A percentile compares a stretch with the other conserved stretches of the same genome.
phyloP scores from a whole-genome alignment of 2,329 filamentous ascomycete species.

The Botrytis byssoidea region DNA sequence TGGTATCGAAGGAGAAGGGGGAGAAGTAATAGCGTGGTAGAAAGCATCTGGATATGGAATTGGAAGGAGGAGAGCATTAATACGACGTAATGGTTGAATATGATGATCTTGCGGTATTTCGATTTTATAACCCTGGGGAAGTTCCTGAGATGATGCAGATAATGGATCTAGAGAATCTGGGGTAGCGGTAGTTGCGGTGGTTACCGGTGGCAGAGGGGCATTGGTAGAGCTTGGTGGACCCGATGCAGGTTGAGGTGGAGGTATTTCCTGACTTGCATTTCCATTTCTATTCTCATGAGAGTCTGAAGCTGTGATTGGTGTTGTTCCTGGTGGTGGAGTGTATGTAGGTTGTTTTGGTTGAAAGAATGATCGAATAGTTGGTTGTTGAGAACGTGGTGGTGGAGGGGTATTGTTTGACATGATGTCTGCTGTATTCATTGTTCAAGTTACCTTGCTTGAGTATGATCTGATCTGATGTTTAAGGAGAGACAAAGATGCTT shows the following conservation, averaged over 20 bases:
- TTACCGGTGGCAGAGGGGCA: slow-evolving; percentile 19
- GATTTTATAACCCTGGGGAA: slow-evolving; percentile 50
- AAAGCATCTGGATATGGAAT: slow-evolving; percentile 64
- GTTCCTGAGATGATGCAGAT: slow-evolving; percentile 27
- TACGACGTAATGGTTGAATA: slow-evolving; percentile 58
- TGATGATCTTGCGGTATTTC: slow-evolving; percentile 51
- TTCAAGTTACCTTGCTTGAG: background rate
- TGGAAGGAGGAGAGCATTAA: slow-evolving; percentile 63
- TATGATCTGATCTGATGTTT: background rate
- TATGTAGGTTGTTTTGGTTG: slow-evolving; percentile 49
- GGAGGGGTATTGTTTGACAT: slow-evolving; percentile 19
- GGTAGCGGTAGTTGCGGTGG: slow-evolving; percentile 22
- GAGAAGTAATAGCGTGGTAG: slow-evolving; percentile 53
- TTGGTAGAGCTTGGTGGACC: slow-evolving; percentile 18
- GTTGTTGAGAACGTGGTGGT: slow-evolving; percentile 40
- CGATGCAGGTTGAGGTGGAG: slow-evolving; percentile 29
- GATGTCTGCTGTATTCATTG: slow-evolving; percentile 2
- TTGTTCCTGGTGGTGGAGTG: slow-evolving; percentile 41
- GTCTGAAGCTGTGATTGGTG: slow-evolving; percentile 10
- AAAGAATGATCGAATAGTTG: slow-evolving; percentile 65
- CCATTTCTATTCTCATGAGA: background rate
- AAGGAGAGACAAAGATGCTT: background rate
- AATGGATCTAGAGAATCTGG: slow-evolving; percentile 21
- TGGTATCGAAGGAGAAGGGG: slow-evolving; percentile 48
- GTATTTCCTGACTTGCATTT: slow-evolving; percentile 11